Conservation (phyloP, 2,329 filamentous ascomycete genomes). For the Colletotrichum plurivorum region DNA sequence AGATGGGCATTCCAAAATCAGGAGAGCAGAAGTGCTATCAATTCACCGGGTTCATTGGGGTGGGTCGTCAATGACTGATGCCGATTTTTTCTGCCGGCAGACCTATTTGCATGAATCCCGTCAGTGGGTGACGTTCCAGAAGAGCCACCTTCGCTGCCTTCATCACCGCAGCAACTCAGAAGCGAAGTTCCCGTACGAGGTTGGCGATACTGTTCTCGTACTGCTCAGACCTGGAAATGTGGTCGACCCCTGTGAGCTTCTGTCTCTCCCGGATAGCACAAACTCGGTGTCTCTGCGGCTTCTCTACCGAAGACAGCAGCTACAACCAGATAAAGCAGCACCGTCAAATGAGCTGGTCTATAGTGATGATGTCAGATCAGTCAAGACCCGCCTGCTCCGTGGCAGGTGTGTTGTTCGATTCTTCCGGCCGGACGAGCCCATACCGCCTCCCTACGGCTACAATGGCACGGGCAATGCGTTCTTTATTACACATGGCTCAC, state of each 20-base stretch:
- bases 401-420: slow-evolving; percentile 73
- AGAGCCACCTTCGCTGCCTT: slow-evolving; percentile 68
- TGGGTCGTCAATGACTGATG: slow-evolving; percentile 58
- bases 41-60: slow-evolving; percentile 73
- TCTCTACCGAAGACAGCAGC: slow-evolving; percentile 64
- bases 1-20: slow-evolving; percentile 59
- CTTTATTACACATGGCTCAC: slow-evolving; percentile 65
- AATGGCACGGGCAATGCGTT: slow-evolving; percentile 77
- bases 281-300: slow-evolving; percentile 60
- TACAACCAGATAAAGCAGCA: slow-evolving; percentile 52
- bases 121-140: slow-evolving; percentile 72
- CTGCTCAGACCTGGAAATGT: slow-evolving; percentile 48
- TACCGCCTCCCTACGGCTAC: slow-evolving; percentile 76
- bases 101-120: slow-evolving; percentile 74
- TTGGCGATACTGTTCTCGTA: slow-evolving; percentile 74
- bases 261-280: slow-evolving; percentile 49
- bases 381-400: slow-evolving; percentile 59
- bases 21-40: slow-evolving; percentile 68
- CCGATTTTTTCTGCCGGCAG: slow-evolving; percentile 78
- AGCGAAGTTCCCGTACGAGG: slow-evolving; percentile 21
- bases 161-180: slow-evolving; percentile 55
- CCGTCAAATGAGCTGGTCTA: slow-evolving; percentile 73
- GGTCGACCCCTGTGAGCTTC: slow-evolving; percentile 75
- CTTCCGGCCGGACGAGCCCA: slow-evolving; percentile 58
- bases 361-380: slow-evolving; percentile 58